Base-by-base conservation (phyloP, 1,139 yeast genomes). In the Diutina ranongensis region DNA sequence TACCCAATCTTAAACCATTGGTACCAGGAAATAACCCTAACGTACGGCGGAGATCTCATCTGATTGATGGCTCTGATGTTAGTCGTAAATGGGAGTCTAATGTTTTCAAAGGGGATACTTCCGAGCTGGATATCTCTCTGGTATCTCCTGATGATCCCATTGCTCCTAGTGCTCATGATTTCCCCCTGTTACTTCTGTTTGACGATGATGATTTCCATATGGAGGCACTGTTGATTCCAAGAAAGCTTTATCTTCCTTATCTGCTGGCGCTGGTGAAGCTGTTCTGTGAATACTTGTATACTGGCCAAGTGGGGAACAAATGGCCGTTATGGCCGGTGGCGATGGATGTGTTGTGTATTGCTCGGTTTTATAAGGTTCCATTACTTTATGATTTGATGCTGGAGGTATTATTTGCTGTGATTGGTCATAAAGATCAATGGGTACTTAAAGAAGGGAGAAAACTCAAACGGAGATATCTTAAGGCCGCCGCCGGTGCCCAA, bases 281-380 rank as follows among this genome's bases (percentile, higher is more conserved):
- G 1, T 75, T 83, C 53, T 68, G 83, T 40, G 92, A 83, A 55
- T 83, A 78, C 58, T 67, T 83, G 49, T 82, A 80, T 55, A 83
- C 89, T 7, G 94, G 92, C 1, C 88, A 83, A 59, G 75, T 83
- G 32, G 87, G 86, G 32, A 78, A 80, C 49, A 80, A 76, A 53
- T 83, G 89, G 89, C 61, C 71, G 13, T 61, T 83, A 33, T 67
- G 74, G 2, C 89, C 89, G 0, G 79, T 84, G 0, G 74, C 84
- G 0, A 66, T 81, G 47, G 88, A 83, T 51, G 69, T 79, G 46
- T 65, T 83, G 52, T 61, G 78, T 27, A 68, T 81, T 53, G 73
- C 87, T 1, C 79, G 80, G 52, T 71, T 76, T 49, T 81, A 77
- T 55, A 78, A 78, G 50, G 72, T 83, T 18, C 89, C 89, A 1